A percentile compares a stretch with the other conserved stretches of the same genome.
phyloP scores from a whole-genome alignment of 768 basidiomycete genomes.

The Naganishia friedmannii region DNA sequence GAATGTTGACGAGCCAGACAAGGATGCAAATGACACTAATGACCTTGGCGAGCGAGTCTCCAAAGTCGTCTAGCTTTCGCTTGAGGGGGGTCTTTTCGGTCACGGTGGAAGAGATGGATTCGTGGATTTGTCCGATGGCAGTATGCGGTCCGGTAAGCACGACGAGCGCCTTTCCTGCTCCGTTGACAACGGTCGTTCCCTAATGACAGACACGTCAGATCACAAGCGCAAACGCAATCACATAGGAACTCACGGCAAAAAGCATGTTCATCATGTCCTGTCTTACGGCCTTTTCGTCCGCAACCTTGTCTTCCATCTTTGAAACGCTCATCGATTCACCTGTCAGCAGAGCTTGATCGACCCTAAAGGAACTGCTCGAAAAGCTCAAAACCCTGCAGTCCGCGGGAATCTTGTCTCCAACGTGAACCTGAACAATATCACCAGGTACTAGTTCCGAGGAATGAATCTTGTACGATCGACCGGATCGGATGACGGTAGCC shows the following conservation, averaged over 20 bases:
- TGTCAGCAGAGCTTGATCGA: slow-evolving; percentile 95
- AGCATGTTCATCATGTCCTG: slow-evolving; percentile 98
- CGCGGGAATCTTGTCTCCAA: slow-evolving; percentile 92
- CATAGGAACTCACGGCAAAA: slow-evolving; percentile 66
- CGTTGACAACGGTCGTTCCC: slow-evolving; percentile 96
- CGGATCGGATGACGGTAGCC: slow-evolving; percentile 79
- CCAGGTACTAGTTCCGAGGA: slow-evolving; percentile 90
- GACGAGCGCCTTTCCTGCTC: slow-evolving; percentile 80
- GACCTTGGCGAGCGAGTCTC: slow-evolving; percentile 94
- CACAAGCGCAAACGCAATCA: background rate
- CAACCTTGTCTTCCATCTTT: slow-evolving; percentile 69
- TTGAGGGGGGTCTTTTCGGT: slow-evolving; percentile 95
- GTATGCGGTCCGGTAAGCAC: slow-evolving; percentile 80
- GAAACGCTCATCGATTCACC: slow-evolving; percentile 87
- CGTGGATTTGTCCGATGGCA: slow-evolving; percentile 95
- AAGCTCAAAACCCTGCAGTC: slow-evolving; percentile 87
- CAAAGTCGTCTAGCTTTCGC: slow-evolving; percentile 96
- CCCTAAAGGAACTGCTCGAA: slow-evolving; percentile 85
- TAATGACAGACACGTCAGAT: slow-evolving; percentile 45
- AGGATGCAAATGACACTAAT: slow-evolving; percentile 95
- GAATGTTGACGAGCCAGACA: slow-evolving; percentile 95
- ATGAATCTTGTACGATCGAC: slow-evolving; percentile 68
- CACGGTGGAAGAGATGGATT: slow-evolving; percentile 88
- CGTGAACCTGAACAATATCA: slow-evolving; percentile 83
- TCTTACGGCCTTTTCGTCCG: slow-evolving; percentile 78